These are phyloP conservation scores for barrel medic (Medicago truncatula) DNA, from an alignment of 306 rosid species.

Conservation along the genomic window MtrunA17r5.0-ANR NC_053047.1:9587001-9587500, in stretches of 20 bases:
- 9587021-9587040: too few species aligned
- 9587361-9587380: not conserved
- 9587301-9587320: slow-evolving; percentile 86
- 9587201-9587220: slow-evolving; percentile 58
- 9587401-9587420: too few species aligned
- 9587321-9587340: slow-evolving; percentile 30
- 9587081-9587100: slow-evolving; percentile 68
- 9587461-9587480: too few species aligned
- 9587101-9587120: slow-evolving; percentile 76
- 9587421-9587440: too few species aligned
- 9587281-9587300: slow-evolving; percentile 80
- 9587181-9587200: slow-evolving; percentile 83
- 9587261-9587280: slow-evolving; percentile 89
- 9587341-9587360: not conserved
- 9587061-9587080: slow-evolving; percentile 29
- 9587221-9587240: slow-evolving; percentile 52
- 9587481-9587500: too few species aligned
- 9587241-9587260: slow-evolving; percentile 56
- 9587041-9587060: slow-evolving; percentile 24
- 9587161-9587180: slow-evolving; percentile 83
- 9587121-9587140: slow-evolving; percentile 60
- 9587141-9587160: slow-evolving; percentile 63
- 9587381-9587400: not conserved
- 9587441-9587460: too few species aligned
- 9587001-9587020: too few species aligned